Evolutionary conservation across 2,329 filamentous ascomycete genomes (phyloP).

Genomic region (Colletotrichum orbiculare): DNA sequence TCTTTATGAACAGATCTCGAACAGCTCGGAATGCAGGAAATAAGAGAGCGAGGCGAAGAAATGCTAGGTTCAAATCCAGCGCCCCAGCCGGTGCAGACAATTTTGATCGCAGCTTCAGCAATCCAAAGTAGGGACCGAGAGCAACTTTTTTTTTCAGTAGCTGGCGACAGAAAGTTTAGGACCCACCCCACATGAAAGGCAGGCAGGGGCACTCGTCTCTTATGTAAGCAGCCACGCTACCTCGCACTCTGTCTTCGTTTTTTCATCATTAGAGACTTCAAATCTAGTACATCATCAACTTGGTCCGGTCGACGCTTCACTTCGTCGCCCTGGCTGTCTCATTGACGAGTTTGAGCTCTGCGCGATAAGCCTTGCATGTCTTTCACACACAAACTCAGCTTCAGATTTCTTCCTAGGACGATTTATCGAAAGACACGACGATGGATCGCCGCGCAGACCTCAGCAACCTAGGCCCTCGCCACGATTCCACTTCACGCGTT

Average conservation of each 20-base stretch:
- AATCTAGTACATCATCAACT: too few relatives aligned
- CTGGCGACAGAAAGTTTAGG: conserved; percentile 51
- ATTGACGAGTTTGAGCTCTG: too few relatives aligned
- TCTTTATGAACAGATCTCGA: conserved; percentile 24
- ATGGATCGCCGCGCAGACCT: conserved; percentile 66
- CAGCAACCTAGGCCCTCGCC: conserved; percentile 65
- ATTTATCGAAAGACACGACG: conserved; percentile 1
- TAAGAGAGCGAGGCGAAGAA: conserved; percentile 11
- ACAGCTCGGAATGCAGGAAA: conserved; percentile 24
- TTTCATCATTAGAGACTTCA: too few relatives aligned
- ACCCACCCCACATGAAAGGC: not conserved
- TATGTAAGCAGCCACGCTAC: too few relatives aligned
- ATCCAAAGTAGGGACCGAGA: conserved; percentile 21
- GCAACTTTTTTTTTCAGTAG: conserved; percentile 57
- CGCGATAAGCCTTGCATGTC: not conserved
- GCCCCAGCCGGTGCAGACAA: conserved; percentile 6
- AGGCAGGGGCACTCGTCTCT: too few relatives aligned
- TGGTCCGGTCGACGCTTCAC: too few relatives aligned
- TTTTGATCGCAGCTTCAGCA: conserved; percentile 27
- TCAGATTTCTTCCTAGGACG: too few relatives aligned
- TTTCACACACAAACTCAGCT: not conserved
- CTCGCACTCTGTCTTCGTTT: too few relatives aligned
- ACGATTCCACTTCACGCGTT: conserved; percentile 64
- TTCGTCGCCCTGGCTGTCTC: too few relatives aligned
- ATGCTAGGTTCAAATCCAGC: conserved; percentile 32